Evolutionary conservation across 176 grass and related monocot species (phyloP).

Genomic region (Aechmea fasciata): DNA sequence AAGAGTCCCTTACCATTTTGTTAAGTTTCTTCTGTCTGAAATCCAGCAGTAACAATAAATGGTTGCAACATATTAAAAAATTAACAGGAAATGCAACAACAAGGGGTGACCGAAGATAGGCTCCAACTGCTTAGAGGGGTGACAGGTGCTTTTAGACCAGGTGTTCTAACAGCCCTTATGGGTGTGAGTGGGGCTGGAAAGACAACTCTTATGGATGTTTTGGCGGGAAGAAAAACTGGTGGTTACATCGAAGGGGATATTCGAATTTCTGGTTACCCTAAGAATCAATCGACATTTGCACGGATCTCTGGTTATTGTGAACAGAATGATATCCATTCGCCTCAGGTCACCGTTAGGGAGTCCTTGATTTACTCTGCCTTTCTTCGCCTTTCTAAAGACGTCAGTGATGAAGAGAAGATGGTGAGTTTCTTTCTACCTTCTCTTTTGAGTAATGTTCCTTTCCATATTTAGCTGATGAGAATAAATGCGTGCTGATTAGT

Average conservation of each 20-base stretch:
- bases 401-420: slow-evolving; percentile 79
- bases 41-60: neutral
- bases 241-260: slow-evolving; percentile 99
- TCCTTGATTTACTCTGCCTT: slow-evolving; percentile 95
- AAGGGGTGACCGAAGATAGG: slow-evolving; percentile 85
- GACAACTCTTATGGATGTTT: slow-evolving; percentile 95
- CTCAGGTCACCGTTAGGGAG: slow-evolving; percentile 91
- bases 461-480: neutral
- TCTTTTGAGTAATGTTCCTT: neutral
- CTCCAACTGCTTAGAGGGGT: slow-evolving; percentile 79
- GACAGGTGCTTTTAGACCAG: slow-evolving; percentile 76
- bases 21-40: neutral
- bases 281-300: slow-evolving; percentile 95
- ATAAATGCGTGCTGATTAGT: neutral
- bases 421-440: slow-evolving; percentile 31
- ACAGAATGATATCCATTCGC: slow-evolving; percentile 98
- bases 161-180: slow-evolving; percentile 92
- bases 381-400: slow-evolving; percentile 63
- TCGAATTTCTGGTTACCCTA: slow-evolving; percentile 75
- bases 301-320: slow-evolving; percentile 98
- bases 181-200: slow-evolving; percentile 98
- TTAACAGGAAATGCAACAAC: slow-evolving; percentile 87
- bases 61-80: neutral
- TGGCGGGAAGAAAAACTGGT: slow-evolving; percentile 92
- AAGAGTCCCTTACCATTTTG: neutral